Conservation (phyloP, 352 stramenopile genomes). For the Phytophthora quininea region DNA sequence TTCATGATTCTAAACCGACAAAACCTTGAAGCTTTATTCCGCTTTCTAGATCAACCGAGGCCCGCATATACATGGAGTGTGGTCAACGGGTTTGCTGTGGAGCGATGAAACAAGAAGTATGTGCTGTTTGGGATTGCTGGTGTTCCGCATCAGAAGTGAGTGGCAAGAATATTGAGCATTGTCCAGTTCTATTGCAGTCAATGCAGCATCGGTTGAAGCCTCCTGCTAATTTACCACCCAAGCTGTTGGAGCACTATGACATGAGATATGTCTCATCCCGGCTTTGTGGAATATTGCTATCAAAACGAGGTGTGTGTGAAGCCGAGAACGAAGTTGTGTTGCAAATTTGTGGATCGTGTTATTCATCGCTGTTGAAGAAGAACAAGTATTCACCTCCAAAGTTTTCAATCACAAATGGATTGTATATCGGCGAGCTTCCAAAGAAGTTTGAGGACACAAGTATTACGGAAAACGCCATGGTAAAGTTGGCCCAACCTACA, state of each 20-base stretch:
- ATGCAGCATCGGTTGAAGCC: background rate
- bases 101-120: background rate
- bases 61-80: background rate
- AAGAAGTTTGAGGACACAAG: constrained; percentile 1
- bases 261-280: background rate
- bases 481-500: constrained; percentile 29
- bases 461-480: constrained; percentile 22
- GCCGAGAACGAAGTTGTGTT: background rate
- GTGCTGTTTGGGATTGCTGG: background rate
- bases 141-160: background rate
- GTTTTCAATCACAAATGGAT: constrained; percentile 5
- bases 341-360: background rate
- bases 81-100: background rate
- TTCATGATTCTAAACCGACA: background rate
- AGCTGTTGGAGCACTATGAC: background rate
- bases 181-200: background rate
- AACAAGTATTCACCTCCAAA: background rate
- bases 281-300: background rate
- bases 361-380: background rate
- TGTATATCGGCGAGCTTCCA: constrained; percentile 2
- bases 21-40: background rate
- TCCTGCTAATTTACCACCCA: background rate
- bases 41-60: background rate
- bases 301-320: background rate
- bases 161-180: background rate